Evolutionary conservation across 495 filamentous ascomycete genomes (phyloP).

Genomic region (Neurospora discreta): DNA sequence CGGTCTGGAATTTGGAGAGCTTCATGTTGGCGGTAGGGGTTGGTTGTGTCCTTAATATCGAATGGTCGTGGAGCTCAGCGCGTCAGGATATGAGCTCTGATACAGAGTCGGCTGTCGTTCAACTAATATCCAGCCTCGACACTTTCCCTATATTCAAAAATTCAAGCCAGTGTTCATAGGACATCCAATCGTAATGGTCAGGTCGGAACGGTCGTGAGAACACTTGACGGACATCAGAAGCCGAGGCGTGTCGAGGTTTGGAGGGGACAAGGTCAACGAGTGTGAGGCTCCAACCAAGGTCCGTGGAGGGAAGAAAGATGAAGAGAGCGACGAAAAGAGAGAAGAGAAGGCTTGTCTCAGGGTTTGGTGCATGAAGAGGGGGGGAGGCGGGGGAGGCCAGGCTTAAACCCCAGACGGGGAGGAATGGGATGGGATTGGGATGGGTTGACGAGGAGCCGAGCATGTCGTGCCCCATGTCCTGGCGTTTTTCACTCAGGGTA

Average conservation of each 20-base stretch:
- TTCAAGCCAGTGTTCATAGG: not conserved
- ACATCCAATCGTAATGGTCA: not conserved
- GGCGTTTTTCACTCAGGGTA: constrained; percentile 1
- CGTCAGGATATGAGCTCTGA: not conserved
- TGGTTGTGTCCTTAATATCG: not conserved
- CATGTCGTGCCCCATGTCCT: constrained; percentile 7
- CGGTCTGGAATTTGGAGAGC: constrained; percentile 36
- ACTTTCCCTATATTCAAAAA: not conserved
- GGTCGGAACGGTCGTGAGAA: not conserved
- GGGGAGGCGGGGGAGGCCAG: not conserved
- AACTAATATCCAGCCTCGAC: not conserved
- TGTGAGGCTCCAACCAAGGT: not conserved
- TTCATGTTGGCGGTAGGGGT: constrained; percentile 26
- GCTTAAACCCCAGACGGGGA: constrained; percentile 2
- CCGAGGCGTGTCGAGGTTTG: not conserved
- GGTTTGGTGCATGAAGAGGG: not conserved
- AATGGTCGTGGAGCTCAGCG: not conserved
- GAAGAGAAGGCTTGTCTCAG: constrained; percentile 2
- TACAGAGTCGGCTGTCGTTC: not conserved
- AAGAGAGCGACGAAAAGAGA: constrained; percentile 11
- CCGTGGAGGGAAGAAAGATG: not conserved
- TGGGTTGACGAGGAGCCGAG: constrained; percentile 1
- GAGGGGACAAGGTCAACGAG: constrained; percentile 1
- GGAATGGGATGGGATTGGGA: not conserved
- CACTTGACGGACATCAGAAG: not conserved